Conservation (phyloP, 257 asterid species). For the Lavandula angustifolia region DNA sequence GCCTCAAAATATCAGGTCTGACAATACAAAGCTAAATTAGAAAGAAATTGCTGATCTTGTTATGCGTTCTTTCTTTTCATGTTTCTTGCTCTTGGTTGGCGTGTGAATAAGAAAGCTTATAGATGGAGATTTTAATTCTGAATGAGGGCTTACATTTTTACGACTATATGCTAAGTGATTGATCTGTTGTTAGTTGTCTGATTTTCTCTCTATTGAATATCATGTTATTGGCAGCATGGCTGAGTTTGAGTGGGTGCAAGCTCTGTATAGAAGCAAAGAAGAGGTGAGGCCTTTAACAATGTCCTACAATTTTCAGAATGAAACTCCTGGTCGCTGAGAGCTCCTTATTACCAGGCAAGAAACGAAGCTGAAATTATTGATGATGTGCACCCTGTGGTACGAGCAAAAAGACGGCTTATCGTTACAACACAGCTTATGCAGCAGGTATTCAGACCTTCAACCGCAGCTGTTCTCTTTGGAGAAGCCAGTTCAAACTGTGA, state of each 20-base stretch:
- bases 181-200: slow-evolving; percentile 13
- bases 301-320: background rate
- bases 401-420: slow-evolving; percentile 65
- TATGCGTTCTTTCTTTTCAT: background rate
- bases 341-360: slow-evolving; percentile 42
- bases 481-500: slow-evolving; percentile 54
- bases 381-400: slow-evolving; percentile 41
- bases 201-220: slow-evolving; percentile 26
- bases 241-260: slow-evolving; percentile 60
- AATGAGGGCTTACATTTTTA: slow-evolving; percentile 13
- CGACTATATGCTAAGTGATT: slow-evolving; percentile 2
- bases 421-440: slow-evolving; percentile 64
- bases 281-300: slow-evolving; percentile 46
- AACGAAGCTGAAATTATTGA: slow-evolving; percentile 43
- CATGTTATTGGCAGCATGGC: slow-evolving; percentile 44
- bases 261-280: slow-evolving; percentile 49
- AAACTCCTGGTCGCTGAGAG: slow-evolving; percentile 20
- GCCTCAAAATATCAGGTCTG: slow-evolving; percentile 57
- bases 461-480: slow-evolving; percentile 46
- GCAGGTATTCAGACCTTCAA: slow-evolving; percentile 61
- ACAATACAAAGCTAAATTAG: slow-evolving; percentile 9
- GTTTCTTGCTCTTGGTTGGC: background rate
- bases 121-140: background rate
- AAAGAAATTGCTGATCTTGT: slow-evolving; percentile 4
- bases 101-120: background rate